Base-by-base conservation (phyloP, 768 basidiomycete genomes). In the Macrolepiota fuliginosa region DNA sequence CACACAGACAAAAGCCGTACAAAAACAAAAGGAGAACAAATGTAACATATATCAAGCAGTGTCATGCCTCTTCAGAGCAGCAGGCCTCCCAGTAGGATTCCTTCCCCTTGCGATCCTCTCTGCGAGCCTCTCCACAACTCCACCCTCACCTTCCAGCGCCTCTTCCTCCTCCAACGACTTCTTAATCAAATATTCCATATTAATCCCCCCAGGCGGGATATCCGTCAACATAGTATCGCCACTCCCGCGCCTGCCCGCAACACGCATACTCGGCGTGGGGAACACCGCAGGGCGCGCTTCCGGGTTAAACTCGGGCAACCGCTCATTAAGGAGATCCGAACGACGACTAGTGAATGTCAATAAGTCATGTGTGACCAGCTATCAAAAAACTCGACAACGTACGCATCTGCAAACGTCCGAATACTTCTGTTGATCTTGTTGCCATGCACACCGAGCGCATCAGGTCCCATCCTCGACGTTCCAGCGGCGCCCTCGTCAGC, bases 321-420 rank as follows among this genome's bases (percentile, higher is more conserved):
- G 87, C 70, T 92, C 91, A 74, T 93, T 93, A 52, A 79, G 77
- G 25, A 88, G 68, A 73, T 92, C 91, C 37, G 85, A 84, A 22
- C 85, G 85, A 55, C 91, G 91, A 39, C 89, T 90, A 25, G 67
- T 63, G 45, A 47, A 19, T n/a, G 29, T 46, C n/a, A 55, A 36
- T 56, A 17, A 60, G 47, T 51, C 27, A 32, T n/a, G 11, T 39
- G 24, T 52, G 29, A 22, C 12, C 13, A 37, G 7, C 36, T 10
- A 19, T 22, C n/a, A n/a, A 54, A 61, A 52, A 52, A 56, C 6
- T 49, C 35, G 39, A 56, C 24, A 42, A 83, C 88, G 66, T 67
- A 91, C 86, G 91, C 91, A 63, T 92, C 89, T 68, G 83, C 88
- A 74, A 92, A 93, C 61, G 74, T 86, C 60, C 81, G 84, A 70